Conservation (phyloP, 257 asterid genomes). For the Echites panduratus region DNA sequence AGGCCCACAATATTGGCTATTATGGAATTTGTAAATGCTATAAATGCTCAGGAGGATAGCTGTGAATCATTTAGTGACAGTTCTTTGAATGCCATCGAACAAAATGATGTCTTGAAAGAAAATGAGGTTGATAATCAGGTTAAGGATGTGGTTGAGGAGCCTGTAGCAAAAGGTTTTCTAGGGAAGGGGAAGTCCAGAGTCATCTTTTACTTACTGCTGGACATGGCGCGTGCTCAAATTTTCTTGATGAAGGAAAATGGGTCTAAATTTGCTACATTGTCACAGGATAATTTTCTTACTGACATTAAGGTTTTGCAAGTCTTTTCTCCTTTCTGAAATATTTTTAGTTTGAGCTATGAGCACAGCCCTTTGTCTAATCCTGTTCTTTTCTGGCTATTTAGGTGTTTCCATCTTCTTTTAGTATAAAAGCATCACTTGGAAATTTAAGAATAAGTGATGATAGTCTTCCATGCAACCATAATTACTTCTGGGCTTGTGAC, state of each 20-base stretch:
- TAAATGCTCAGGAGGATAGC: constrained; percentile 48
- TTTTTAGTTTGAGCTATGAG: constrained; percentile 7
- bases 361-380: neutral
- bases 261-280: constrained; percentile 70
- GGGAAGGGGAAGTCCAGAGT: constrained; percentile 95
- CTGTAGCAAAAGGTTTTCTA: constrained; percentile 58
- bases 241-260: constrained; percentile 87
- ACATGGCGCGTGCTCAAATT: constrained; percentile 97
- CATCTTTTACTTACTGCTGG: constrained; percentile 58
- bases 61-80: constrained; percentile 46
- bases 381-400: constrained; percentile 21
- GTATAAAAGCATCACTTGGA: constrained; percentile 94
- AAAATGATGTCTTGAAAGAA: constrained; percentile 30
- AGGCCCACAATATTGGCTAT: constrained; percentile 88
- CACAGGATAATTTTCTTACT: constrained; percentile 82
- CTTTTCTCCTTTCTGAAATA: constrained; percentile 10
- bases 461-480: constrained; percentile 67
- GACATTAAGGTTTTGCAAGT: constrained; percentile 63
- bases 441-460: constrained; percentile 94
- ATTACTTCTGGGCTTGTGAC: constrained; percentile 96
- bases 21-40: constrained; percentile 64
- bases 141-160: constrained; percentile 62
- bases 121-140: constrained; percentile 33
- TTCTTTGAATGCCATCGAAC: constrained; percentile 40
- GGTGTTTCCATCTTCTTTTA: constrained; percentile 94